Evolutionary conservation across 1,284 basidiomycete genomes (phyloP), one percentile per base, ranked within the genome.

Genomic region (Porogramme epimiltina): DNA sequence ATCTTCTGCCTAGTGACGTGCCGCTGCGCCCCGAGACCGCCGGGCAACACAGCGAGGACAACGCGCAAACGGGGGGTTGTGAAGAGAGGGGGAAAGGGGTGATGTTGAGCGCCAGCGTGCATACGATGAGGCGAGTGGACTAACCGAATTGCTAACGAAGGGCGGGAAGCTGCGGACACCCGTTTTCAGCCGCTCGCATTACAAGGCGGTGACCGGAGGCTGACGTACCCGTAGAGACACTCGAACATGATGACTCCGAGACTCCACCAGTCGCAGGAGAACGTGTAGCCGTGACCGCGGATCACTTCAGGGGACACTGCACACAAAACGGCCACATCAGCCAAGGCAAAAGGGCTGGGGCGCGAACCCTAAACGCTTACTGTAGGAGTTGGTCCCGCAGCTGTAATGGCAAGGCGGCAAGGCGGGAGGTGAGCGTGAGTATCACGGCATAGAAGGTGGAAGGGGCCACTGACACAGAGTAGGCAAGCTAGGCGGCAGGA

Each of bases 261-360:
- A 68, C 91, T 94, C 95, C 96, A 98, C 95, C 95, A 98, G 67
- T 98, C 95, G 68, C 93, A 97, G 31, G 89, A 91, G 71, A 92
- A 95, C 42, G 91, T 87, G 71, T 98, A 98, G 22, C 95, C 95
- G 65, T 90, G 87, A 18, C 89, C 89, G 64, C 94, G 84, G 62
- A 99, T 92, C 37, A 98, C 95, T 69, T 98, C 96, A 26, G 94
- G 93, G 10, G 92, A 94, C 93, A 93, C 91, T 88, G 70, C 63
- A 59, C 65, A 66, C 52, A 28, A 18, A 46, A 39, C 22, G 18
- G 37, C 6, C 16, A 34, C 37, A 43, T 54, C 40, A 50, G 51
- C 26, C 43, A 20, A 11, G 44, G 34, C 40, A 34, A 42, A 36
- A 34, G 20, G 18, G 23, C 24, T 45, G 42, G 23, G 22, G 53